Conservation (phyloP, 345 rosid species). For the Citrus reticulata region DNA sequence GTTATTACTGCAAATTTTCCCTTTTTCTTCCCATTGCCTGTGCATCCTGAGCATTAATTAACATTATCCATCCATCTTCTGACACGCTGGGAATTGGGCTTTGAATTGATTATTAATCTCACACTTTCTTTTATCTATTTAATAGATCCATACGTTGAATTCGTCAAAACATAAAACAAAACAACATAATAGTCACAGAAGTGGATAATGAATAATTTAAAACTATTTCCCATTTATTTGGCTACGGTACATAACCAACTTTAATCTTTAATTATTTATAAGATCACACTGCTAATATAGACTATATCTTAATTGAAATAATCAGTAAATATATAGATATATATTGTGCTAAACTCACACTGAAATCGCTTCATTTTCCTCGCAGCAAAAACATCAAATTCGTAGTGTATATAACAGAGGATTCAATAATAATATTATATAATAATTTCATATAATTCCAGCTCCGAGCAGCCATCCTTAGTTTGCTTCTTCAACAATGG, state of each 20-base stretch:
- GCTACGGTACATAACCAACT: neutral
- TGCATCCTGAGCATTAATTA: too few species aligned
- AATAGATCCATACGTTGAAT: too few species aligned
- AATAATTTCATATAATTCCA: neutral
- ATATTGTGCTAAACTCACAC: neutral
- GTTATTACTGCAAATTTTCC: too few species aligned
- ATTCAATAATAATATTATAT: neutral
- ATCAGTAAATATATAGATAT: neutral
- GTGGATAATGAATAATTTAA: neutral
- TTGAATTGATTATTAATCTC: too few species aligned
- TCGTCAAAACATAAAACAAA: too few species aligned
- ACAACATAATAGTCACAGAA: too few species aligned
- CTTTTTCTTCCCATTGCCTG: too few species aligned
- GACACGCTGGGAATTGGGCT: too few species aligned
- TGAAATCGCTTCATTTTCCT: neutral
- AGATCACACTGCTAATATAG: neutral
- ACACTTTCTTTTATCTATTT: too few species aligned
- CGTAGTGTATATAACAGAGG: neutral
- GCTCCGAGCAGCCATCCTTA: neutral
- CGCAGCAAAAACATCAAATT: constrained; percentile 3
- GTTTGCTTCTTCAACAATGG: neutral
- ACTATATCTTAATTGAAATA: neutral
- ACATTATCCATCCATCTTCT: too few species aligned
- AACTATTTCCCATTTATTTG: neutral
- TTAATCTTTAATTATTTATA: neutral